Evolutionary conservation across 805 yeast genomes (phyloP), one percentile per base, ranked within the genome.

Genomic region (Wickerhamomyces hampshirensis): DNA sequence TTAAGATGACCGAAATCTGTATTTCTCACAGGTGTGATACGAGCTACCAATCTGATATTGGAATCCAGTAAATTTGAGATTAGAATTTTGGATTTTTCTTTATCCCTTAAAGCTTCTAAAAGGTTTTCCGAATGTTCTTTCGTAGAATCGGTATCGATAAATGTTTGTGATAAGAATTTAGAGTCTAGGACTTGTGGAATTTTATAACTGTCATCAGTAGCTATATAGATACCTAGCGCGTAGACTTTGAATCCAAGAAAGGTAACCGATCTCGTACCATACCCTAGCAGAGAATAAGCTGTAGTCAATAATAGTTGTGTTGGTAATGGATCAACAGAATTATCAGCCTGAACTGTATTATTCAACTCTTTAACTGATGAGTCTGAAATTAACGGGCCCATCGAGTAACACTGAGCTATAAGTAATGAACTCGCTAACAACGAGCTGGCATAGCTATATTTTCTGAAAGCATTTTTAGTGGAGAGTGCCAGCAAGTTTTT

Each of bases 1-100:
- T 84, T 75, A 51, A 91, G 62, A 56, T 93, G 98, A 44, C 78
- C 77, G 60, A 84, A 88, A 60, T 91, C 97, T 1, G 98, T 91
- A 58, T 84, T 87, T 55, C 96, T 75, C 13, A 82, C 78, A 0
- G 98, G 97, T 9, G 83, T 79, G 40, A 91, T 80, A 44, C 95
- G 69, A 18, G 88, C 80, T 30, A 79, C 65, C 47, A 87, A 71
- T 39, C 77, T 71, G 24, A 82, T 73, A 11, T 78, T 75, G 9
- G 74, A 59, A 29, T 73, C 75, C 28, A 88, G 55, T 31, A 89
- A 62, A 37, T 71, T 67, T 14, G 71, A 68, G 19, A 86, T 59
- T 14, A 86, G 51, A 3, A 71, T 65, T 8, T 66, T 62, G 1
- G 91, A 77, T 23, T 65, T 54, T 6, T 59, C 64, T 1, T 74